Base-by-base conservation (phyloP, 2,329 filamentous ascomycete species). In the Fusarium sororula region DNA sequence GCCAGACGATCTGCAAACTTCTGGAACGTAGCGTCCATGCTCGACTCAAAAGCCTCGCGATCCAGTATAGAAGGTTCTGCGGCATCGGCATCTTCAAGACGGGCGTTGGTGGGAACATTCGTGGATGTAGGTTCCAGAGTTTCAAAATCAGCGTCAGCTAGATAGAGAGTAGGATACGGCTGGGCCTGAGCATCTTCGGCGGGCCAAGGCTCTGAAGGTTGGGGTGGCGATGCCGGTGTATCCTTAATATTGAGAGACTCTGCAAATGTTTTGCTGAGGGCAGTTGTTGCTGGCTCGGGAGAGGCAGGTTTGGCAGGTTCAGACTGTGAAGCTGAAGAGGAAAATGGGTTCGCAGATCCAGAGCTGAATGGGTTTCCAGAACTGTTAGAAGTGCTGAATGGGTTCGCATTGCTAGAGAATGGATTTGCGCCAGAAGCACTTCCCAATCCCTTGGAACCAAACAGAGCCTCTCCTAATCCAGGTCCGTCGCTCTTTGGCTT, bases 61-160 rank as follows among this genome's bases (percentile, higher is more conserved):
- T 94, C 93, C 74, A 94, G 90, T 14, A 74, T 75, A 6, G 82
- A 84, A 7, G 82, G 82, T 66, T 84, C 82, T 5, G 82, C 74
- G 24, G 82, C 81, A 63, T 84, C 83, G 3, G 80, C 80, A n/a
- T 83, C 82, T 54, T 84, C 82, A 22, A 84, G 74, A 15, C 85
- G 83, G 20, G 86, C 83, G 64, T 88, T 85, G 20, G 84, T 84
- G 68, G 85, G 86, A 41, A 87, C 87, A 48, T 88, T 87, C 4
- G 74, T 69, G 0, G 88, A 87, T 6, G 80, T 85, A 77, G 75
- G 90, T 70, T 94, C 94, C 32, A 98, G 89, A 8, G 93, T 93
- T 82, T 99, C 96, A 83, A 94, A 97, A 79, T 98, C 96, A 58
- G 96, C 96, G 76, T 98, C 96, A 57, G 92, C 87, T 50, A 96